Percentiles rank a stretch among this genome's conserved stretches.
phyloP scores from a whole-genome alignment of 1,284 basidiomycete species.

The Ceratobasidium sp. region DNA sequence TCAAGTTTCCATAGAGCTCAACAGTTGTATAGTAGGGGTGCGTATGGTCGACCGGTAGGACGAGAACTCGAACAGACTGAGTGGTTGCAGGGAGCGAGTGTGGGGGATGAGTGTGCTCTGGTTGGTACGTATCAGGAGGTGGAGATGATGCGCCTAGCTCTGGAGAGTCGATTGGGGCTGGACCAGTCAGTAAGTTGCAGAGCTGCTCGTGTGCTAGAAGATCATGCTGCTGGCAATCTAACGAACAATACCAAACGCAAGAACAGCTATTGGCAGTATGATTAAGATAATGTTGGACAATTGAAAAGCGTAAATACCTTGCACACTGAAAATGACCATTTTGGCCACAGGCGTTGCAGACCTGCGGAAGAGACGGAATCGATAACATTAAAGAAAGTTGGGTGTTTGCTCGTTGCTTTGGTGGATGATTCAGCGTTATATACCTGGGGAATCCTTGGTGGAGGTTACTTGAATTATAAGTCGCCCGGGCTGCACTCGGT shows the following conservation, averaged over 20 bases:
- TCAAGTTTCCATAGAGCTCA: not conserved
- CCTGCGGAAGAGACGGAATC: not conserved
- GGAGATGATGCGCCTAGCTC: not conserved
- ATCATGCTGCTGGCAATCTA: not conserved
- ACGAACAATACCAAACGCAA: conserved; percentile 20
- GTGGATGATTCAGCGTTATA: too few relatives aligned
- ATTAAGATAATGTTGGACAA: not conserved
- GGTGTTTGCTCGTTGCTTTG: too few relatives aligned
- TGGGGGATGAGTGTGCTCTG: not conserved
- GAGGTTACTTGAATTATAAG: too few relatives aligned
- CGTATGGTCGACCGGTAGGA: not conserved
- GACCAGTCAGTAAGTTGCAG: conserved; percentile 3
- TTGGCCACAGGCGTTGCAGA: conserved; percentile 10
- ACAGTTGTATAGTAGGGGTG: not conserved
- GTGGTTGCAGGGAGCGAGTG: not conserved
- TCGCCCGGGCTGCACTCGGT: too few relatives aligned
- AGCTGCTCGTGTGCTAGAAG: conserved; percentile 4
- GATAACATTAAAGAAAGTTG: too few relatives aligned
- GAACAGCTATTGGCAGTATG: not conserved
- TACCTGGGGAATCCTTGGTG: too few relatives aligned
- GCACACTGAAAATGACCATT: not conserved
- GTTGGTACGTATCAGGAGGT: not conserved
- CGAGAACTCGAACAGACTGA: conserved; percentile 1
- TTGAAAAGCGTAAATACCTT: conserved; percentile 1
- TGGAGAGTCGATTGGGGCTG: not conserved